These are phyloP conservation scores for Lachnellula arida DNA, from an alignment of 2,329 filamentous ascomycete genomes.

Conservation along the genomic window DNA sequence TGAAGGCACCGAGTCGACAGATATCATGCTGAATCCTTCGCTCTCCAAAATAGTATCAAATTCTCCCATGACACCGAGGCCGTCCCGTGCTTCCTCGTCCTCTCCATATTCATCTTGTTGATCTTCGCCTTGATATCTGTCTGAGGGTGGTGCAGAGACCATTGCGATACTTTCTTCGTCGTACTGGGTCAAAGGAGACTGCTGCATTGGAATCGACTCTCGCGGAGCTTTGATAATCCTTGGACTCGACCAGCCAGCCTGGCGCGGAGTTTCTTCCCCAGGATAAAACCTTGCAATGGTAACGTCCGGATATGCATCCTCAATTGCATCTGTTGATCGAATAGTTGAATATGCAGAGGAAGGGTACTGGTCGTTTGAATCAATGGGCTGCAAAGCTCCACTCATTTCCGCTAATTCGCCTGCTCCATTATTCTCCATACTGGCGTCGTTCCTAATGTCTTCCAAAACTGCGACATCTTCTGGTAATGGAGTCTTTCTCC, in stretches of 20 bases:
- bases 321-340: slow-evolving; percentile 17
- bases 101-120: slow-evolving; percentile 1
- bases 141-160: neutral
- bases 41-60: slow-evolving; percentile 53
- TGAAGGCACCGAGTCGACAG: slow-evolving; percentile 48
- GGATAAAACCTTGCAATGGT: slow-evolving; percentile 25
- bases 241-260: slow-evolving; percentile 27
- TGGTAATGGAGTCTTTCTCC: slow-evolving; percentile 16
- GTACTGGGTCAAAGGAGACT: neutral
- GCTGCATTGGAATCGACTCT: slow-evolving; percentile 2
- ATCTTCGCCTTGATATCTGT: neutral
- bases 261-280: slow-evolving; percentile 22
- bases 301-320: slow-evolving; percentile 18
- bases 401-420: neutral
- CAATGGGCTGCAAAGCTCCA: slow-evolving; percentile 4
- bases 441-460: slow-evolving; percentile 12
- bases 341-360: slow-evolving; percentile 20
- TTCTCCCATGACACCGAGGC: slow-evolving; percentile 35
- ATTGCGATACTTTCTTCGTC: neutral
- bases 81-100: slow-evolving; percentile 33
- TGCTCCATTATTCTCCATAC: neutral
- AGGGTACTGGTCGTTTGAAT: slow-evolving; percentile 5
- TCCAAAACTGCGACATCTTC: slow-evolving; percentile 15
- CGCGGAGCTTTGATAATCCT: slow-evolving; percentile 13
- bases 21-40: slow-evolving; percentile 55